phyloP scores from a whole-genome alignment of 2,329 filamentous ascomycete species.

The Colletotrichum sp. region DNA sequence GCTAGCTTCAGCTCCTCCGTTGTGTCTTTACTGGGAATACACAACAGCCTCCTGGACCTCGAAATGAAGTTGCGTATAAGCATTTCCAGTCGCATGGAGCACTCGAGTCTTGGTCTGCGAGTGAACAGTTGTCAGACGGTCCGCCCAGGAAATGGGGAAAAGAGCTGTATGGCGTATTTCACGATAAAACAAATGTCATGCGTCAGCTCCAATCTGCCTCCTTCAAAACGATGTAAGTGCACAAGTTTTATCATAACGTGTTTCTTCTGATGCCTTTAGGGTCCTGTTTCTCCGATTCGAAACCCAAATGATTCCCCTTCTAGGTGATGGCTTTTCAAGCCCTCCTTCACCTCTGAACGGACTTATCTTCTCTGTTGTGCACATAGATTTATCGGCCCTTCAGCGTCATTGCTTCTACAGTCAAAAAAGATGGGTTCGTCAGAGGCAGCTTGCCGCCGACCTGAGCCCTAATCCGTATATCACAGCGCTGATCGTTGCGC shows the following conservation, averaged over 20 bases:
- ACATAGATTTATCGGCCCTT: not conserved
- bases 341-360: not conserved
- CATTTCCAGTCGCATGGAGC: not conserved
- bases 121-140: not conserved
- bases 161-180: not conserved
- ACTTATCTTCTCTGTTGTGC: not conserved
- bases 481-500: not conserved
- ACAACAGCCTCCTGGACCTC: not conserved
- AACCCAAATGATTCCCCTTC: not conserved
- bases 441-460: not conserved
- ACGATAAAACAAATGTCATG: not conserved
- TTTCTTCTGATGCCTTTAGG: not conserved
- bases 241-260: not conserved
- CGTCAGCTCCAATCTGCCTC: not conserved
- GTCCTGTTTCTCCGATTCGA: not conserved
- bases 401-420: not conserved
- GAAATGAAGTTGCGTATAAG: not conserved
- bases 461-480: not conserved
- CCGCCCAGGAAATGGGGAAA: not conserved
- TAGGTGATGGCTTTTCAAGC: not conserved
- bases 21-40: not conserved
- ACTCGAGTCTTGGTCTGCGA: not conserved
- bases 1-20: not conserved
- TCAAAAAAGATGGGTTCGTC: not conserved
- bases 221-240: not conserved